phyloP scores from a whole-genome alignment of 805 yeast species.

The Ogataea siamensis region DNA sequence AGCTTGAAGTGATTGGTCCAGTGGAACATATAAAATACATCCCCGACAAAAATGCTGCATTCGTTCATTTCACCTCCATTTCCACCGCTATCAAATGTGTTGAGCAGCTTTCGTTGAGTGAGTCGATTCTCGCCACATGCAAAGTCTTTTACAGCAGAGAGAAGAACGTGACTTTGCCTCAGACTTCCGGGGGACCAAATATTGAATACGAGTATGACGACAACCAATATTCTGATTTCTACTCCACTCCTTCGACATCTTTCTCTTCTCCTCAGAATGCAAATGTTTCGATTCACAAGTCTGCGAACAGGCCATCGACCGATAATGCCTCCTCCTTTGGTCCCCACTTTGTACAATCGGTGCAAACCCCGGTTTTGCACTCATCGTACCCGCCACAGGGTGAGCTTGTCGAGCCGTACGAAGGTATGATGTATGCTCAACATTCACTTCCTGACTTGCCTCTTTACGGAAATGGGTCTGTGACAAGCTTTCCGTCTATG shows the following conservation, averaged over 20 bases:
- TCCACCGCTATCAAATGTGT: constrained; percentile 45
- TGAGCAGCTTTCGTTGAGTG: constrained; percentile 35
- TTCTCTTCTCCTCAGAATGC: constrained; percentile 26
- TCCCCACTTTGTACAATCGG: constrained; percentile 2
- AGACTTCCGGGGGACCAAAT: constrained; percentile 5
- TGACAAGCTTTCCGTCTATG: constrained; percentile 2
- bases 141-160: constrained; percentile 33
- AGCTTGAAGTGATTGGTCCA: constrained; percentile 41
- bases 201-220: constrained; percentile 13
- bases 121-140: constrained; percentile 24
- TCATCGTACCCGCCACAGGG: constrained; percentile 6
- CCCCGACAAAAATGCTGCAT: constrained; percentile 24
- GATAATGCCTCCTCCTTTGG: constrained; percentile 6
- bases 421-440: constrained; percentile 12
- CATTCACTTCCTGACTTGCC: constrained; percentile 7
- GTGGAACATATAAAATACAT: constrained; percentile 37
- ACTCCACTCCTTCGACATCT: constrained; percentile 29
- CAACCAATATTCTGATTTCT: constrained; percentile 17
- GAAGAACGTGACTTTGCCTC: constrained; percentile 14
- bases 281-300: constrained; percentile 11
- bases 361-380: constrained; percentile 10
- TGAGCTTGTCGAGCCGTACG: constrained; percentile 15
- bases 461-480: constrained; percentile 8
- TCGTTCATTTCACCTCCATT: constrained; percentile 44
- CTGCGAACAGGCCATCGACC: constrained; percentile 6